Evolutionary conservation across 257 asterid species (phyloP).

Genomic region (Nicotiana noctiflora): DNA sequence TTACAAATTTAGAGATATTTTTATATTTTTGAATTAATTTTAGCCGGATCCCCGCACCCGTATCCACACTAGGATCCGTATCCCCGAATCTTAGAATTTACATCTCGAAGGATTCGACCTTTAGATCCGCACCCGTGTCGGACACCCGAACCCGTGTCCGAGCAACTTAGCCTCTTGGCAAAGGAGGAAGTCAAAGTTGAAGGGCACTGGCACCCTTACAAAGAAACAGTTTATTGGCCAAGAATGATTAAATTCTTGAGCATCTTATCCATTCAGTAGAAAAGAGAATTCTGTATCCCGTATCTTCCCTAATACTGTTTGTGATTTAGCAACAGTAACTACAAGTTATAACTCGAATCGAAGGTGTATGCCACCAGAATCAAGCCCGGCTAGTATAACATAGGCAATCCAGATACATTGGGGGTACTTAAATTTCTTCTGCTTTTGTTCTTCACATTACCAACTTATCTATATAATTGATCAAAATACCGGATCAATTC

Average conservation of each 20-base stretch:
- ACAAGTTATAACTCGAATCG: not conserved
- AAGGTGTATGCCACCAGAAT: not conserved
- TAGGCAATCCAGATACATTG: not conserved
- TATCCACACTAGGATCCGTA: too few relatives aligned
- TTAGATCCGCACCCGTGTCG: too few relatives aligned
- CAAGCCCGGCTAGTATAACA: not conserved
- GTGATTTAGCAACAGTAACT: not conserved
- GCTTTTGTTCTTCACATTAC: not conserved
- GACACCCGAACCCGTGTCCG: too few relatives aligned
- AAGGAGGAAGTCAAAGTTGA: not conserved
- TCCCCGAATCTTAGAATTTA: too few relatives aligned
- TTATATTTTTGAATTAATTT: too few relatives aligned
- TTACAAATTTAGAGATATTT: too few relatives aligned
- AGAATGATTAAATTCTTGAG: not conserved
- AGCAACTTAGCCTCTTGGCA: not conserved
- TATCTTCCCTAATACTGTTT: not conserved
- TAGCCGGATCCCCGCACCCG: too few relatives aligned
- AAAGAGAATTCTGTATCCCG: not conserved
- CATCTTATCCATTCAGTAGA: not conserved
- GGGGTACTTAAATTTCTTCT: not conserved
- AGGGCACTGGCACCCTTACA: not conserved
- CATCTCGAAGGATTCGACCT: too few relatives aligned
- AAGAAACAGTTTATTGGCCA: not conserved
- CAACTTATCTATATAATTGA: not conserved
- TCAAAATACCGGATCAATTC: not conserved